phyloP scores from a whole-genome alignment of 306 rosid species.

The Dryas alaskensis region DNA sequence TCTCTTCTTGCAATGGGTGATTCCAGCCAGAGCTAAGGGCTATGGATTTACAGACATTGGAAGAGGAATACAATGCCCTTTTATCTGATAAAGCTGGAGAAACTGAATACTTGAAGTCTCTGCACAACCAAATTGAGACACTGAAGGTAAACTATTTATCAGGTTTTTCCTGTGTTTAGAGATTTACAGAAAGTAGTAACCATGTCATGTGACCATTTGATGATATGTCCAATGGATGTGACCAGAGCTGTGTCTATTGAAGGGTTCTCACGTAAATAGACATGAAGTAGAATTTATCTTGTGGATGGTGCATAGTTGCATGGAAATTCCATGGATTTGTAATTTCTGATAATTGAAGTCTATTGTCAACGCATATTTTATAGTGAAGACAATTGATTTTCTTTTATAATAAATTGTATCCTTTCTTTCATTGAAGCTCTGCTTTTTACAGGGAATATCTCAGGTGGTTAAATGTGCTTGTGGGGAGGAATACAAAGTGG shows the following conservation, averaged over 20 bases:
- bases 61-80: constrained; percentile 68
- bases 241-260: not conserved
- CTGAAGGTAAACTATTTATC: constrained; percentile 51
- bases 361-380: not conserved
- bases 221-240: constrained; percentile 1
- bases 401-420: not conserved
- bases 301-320: not conserved
- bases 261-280: constrained; percentile 4
- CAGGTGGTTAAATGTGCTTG: constrained; percentile 73
- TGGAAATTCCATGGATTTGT: constrained; percentile 13
- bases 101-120: constrained; percentile 64
- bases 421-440: constrained; percentile 28
- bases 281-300: not conserved
- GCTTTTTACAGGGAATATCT: constrained; percentile 55
- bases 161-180: constrained; percentile 1
- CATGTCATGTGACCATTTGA: not conserved
- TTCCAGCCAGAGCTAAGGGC: constrained; percentile 63
- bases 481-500: constrained; percentile 64
- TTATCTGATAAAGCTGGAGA: constrained; percentile 66
- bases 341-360: constrained; percentile 20
- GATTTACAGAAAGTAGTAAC: not conserved
- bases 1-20: constrained; percentile 27
- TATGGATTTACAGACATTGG: constrained; percentile 54
- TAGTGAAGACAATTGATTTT: not conserved
- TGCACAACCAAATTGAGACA: constrained; percentile 58